Evolutionary conservation across 352 stramenopile species (phyloP).

Genomic region (Plasmopara muralis): DNA sequence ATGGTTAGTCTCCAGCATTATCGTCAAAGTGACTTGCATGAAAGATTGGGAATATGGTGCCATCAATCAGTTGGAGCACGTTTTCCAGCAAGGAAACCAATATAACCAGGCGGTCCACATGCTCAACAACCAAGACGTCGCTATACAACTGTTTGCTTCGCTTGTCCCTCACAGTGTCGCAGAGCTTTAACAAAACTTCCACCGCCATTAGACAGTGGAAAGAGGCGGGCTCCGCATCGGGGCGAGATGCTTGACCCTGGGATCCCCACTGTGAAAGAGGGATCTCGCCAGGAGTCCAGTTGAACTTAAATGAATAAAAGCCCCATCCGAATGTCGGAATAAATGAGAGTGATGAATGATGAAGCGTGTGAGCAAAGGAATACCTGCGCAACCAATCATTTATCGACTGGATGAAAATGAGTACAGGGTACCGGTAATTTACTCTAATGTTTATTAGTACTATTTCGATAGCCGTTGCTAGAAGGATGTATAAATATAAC

Average conservation of each 20-base stretch:
- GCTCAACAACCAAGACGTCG: conserved; percentile 84
- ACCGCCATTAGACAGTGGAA: conserved; percentile 18
- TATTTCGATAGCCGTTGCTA: too few relatives aligned
- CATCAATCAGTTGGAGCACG: conserved; percentile 82
- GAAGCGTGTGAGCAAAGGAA: neutral
- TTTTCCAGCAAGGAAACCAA: conserved; percentile 49
- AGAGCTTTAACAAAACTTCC: conserved; percentile 7
- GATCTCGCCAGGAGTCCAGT: conserved; percentile 79
- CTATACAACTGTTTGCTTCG: conserved; percentile 88
- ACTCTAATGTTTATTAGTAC: too few relatives aligned
- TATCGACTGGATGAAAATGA: too few relatives aligned
- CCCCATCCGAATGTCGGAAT: neutral
- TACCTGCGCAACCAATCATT: neutral
- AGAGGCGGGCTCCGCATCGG: conserved; percentile 32
- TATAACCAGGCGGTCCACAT: conserved; percentile 51
- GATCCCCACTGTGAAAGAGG: conserved; percentile 84
- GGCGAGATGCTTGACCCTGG: conserved; percentile 78
- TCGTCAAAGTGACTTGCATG: conserved; percentile 79
- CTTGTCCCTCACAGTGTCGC: conserved; percentile 77
- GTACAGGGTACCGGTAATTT: too few relatives aligned
- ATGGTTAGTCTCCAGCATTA: conserved; percentile 89
- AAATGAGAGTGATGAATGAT: neutral
- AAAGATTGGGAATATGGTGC: conserved; percentile 91
- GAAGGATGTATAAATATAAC: too few relatives aligned
- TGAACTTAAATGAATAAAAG: conserved; percentile 9